Conservation (phyloP, 306 rosid genomes). For the Elaeagnus macrophylla region DNA sequence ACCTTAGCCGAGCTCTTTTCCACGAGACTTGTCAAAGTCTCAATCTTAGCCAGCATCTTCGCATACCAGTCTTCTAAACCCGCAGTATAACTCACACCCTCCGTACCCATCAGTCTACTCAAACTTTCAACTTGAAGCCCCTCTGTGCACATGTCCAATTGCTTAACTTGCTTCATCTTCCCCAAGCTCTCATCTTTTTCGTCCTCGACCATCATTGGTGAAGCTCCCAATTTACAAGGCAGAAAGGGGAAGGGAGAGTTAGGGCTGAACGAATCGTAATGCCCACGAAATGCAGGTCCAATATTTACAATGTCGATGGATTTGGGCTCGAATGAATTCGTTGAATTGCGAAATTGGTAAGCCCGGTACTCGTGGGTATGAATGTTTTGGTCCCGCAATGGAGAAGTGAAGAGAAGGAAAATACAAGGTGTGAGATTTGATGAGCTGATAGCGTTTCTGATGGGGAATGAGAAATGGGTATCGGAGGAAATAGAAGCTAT, state of each 20-base stretch:
- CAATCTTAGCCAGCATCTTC: conserved; percentile 71
- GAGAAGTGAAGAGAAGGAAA: conserved; percentile 69
- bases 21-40: conserved; percentile 51
- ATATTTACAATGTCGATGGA: conserved; percentile 66
- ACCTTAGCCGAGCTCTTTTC: conserved; percentile 71
- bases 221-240: conserved; percentile 29
- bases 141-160: conserved; percentile 46
- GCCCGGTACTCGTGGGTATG: conserved; percentile 94
- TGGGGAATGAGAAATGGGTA: conserved; percentile 27
- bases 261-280: conserved; percentile 66
- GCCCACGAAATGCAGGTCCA: conserved; percentile 85
- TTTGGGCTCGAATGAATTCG: conserved; percentile 36
- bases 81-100: conserved; percentile 54
- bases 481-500: conserved; percentile 44
- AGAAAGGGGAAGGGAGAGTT: conserved; percentile 48
- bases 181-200: conserved; percentile 24
- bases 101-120: conserved; percentile 54
- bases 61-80: conserved; percentile 70
- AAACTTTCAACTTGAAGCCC: conserved; percentile 56
- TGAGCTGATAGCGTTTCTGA: conserved; percentile 23
- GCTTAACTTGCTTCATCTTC: conserved; percentile 29
- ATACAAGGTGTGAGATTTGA: conserved; percentile 39
- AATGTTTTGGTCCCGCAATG: conserved; percentile 36
- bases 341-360: conserved; percentile 40
- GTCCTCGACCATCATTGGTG: conserved; percentile 46